These are phyloP conservation scores for Paramecium sonneborni DNA, from an alignment of 73 alveolate genomes.

Conservation along the genomic window DNA sequence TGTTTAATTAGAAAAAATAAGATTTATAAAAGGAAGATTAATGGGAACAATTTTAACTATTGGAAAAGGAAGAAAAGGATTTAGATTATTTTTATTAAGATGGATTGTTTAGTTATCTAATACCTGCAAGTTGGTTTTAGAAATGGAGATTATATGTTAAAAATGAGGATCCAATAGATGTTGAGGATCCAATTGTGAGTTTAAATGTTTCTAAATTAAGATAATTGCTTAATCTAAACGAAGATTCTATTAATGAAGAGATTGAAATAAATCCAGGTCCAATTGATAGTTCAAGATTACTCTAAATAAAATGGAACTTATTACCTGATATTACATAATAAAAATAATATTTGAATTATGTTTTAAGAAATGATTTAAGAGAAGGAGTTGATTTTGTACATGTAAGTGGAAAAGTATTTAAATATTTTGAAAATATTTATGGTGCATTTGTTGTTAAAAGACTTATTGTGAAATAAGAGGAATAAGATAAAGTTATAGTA, in stretches of 20 bases:
- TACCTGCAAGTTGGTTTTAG: conserved; percentile 52
- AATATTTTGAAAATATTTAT: conserved; percentile 34
- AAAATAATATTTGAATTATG: conserved; percentile 10
- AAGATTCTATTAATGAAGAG: conserved; percentile 32
- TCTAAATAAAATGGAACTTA: not conserved
- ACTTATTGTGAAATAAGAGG: not conserved
- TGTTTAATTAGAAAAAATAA: not conserved
- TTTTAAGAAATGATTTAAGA: not conserved
- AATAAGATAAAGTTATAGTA: not conserved
- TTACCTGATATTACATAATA: not conserved
- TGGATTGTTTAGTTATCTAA: not conserved
- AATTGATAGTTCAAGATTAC: conserved; percentile 36
- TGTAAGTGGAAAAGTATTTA: conserved; percentile 10
- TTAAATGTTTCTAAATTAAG: not conserved
- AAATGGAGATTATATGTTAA: conserved; percentile 39
- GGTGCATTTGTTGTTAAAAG: conserved; percentile 58
- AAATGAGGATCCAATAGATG: not conserved
- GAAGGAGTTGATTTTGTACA: conserved; percentile 38
- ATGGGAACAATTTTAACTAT: not conserved
- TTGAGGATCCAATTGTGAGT: not conserved
- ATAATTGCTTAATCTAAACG: conserved; percentile 11
- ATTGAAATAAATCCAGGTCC: conserved; percentile 52
- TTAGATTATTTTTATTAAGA: not conserved
- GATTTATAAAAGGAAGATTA: not conserved
- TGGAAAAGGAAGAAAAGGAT: not conserved